These are phyloP conservation scores for Gonapodya prolifera DNA, from an alignment of 192 early-diverging fungal species.

Conservation along the genomic window DNA sequence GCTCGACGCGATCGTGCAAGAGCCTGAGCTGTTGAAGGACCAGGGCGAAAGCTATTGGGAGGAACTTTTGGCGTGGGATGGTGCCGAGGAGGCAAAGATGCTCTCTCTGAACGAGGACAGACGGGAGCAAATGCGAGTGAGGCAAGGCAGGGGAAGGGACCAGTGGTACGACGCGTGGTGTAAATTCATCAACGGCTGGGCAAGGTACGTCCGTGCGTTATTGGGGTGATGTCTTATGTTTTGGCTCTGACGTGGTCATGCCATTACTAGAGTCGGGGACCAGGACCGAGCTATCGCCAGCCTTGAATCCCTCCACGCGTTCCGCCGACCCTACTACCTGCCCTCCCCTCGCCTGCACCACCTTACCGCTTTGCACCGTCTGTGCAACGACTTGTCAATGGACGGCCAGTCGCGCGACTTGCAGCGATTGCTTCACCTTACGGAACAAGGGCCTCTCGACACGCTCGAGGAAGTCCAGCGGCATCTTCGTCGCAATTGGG, in stretches of 20 bases:
- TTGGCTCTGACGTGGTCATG: background rate
- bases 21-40: background rate
- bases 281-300: background rate
- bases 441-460: background rate
- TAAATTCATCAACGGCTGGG: background rate
- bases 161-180: background rate
- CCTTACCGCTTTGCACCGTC: background rate
- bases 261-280: background rate
- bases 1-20: background rate
- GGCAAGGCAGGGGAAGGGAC: background rate
- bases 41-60: background rate
- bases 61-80: background rate
- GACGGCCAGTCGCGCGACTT: background rate
- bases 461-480: slow-evolving; percentile 1
- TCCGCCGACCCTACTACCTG: background rate
- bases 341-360: background rate
- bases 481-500: background rate
- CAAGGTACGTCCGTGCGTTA: background rate
- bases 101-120: background rate
- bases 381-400: background rate
- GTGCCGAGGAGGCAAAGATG: background rate
- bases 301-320: background rate
- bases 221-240: background rate
- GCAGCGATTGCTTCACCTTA: background rate
- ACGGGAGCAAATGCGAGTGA: background rate